A percentile compares a stretch with the other conserved stretches of the same genome.
Conservation (phyloP, 73 alveolate species). For the Urostyla sp. region DNA sequence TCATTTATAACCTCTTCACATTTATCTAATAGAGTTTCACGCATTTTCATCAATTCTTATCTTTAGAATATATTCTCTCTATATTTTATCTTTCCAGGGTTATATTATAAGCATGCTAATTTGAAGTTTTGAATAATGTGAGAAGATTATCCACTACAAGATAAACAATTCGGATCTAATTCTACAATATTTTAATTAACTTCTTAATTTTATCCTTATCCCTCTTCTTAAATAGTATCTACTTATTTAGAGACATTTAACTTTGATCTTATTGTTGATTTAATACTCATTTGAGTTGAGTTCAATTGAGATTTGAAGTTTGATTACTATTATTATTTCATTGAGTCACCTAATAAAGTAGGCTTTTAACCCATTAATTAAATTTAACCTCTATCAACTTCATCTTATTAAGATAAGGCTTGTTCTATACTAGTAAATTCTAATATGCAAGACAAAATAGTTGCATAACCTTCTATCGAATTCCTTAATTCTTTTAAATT, state of each 20-base stretch:
- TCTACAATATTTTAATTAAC: background rate
- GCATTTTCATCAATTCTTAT: slow-evolving; percentile 6
- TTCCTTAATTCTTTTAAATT: background rate
- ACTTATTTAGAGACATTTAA: background rate
- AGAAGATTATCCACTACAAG: slow-evolving; percentile 44
- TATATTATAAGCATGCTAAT: slow-evolving; percentile 22
- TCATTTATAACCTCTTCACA: slow-evolving; percentile 38
- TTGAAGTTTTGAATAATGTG: slow-evolving; percentile 12
- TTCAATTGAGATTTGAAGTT: background rate
- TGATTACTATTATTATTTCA: background rate
- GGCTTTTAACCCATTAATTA: background rate
- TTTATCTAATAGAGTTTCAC: slow-evolving; percentile 6
- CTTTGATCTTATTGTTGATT: slow-evolving; percentile 2
- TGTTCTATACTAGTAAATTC: slow-evolving; percentile 20
- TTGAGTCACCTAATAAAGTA: slow-evolving; percentile 1
- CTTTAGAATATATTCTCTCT: slow-evolving; percentile 2
- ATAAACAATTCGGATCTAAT: slow-evolving; percentile 8
- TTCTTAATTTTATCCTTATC: background rate
- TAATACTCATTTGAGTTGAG: background rate
- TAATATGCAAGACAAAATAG: slow-evolving; percentile 22
- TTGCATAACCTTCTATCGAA: slow-evolving; percentile 16
- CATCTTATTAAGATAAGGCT: slow-evolving; percentile 12
- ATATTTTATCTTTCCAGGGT: background rate
- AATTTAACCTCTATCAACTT: background rate
- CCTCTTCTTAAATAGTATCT: background rate